Conservation (phyloP, 2,329 filamentous ascomycete species). For the Talaromyces sp. region DNA sequence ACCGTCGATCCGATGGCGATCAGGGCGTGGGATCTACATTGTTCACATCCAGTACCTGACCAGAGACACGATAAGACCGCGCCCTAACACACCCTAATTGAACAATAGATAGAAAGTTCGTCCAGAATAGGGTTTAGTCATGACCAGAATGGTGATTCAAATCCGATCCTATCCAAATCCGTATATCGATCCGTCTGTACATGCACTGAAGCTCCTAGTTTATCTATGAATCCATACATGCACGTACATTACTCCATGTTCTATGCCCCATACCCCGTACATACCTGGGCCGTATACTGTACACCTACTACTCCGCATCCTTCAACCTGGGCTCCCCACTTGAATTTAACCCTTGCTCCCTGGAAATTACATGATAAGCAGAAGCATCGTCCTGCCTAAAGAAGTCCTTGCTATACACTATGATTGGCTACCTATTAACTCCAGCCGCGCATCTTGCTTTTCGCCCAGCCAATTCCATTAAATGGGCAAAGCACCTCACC, state of each 20-base stretch:
- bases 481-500: not conserved
- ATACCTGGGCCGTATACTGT: not conserved
- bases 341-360: constrained; percentile 18
- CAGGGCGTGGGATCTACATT: constrained; percentile 6
- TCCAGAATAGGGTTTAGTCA: too few species aligned
- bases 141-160: too few species aligned
- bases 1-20: constrained; percentile 22
- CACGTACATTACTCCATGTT: too few species aligned
- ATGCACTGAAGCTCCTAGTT: too few species aligned
- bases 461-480: not conserved
- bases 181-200: too few species aligned
- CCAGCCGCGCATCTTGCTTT: not conserved
- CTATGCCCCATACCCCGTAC: too few species aligned
- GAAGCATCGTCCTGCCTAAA: not conserved
- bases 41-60: not conserved
- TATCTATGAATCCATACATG: too few species aligned
- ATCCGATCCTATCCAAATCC: too few species aligned
- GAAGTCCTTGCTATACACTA: not conserved
- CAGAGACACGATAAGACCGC: too few species aligned
- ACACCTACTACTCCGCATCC: not conserved
- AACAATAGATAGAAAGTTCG: too few species aligned
- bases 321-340: not conserved
- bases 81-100: too few species aligned
- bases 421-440: not conserved
- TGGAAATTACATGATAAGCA: not conserved